These are phyloP conservation scores for Sordariomycetes sp. DNA, from an alignment of 2,329 filamentous ascomycete species.

Conservation along the genomic window DNA sequence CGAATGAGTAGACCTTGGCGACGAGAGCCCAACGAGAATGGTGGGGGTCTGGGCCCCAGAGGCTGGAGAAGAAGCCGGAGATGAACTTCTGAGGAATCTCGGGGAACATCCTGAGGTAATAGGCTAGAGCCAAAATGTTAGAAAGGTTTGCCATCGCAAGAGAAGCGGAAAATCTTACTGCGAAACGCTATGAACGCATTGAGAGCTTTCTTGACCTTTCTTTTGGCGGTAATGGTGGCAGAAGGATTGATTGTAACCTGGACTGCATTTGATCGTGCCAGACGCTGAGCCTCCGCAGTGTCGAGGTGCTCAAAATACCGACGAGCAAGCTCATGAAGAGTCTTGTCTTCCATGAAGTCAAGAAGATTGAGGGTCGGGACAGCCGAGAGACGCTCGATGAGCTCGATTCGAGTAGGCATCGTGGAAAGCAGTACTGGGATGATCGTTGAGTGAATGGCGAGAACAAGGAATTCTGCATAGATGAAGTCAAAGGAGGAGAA, in stretches of 20 bases:
- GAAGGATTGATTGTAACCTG: too few relatives aligned
- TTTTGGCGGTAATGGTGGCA: too few relatives aligned
- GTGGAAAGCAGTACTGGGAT: too few relatives aligned
- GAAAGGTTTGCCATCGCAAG: background rate
- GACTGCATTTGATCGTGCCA: background rate
- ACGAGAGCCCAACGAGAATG: conserved; percentile 42
- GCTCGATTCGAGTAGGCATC: conserved; percentile 1
- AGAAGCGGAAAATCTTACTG: conserved; percentile 11
- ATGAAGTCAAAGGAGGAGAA: too few relatives aligned
- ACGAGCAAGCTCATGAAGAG: conserved; percentile 1
- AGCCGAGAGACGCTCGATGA: conserved; percentile 3
- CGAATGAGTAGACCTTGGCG: conserved; percentile 44
- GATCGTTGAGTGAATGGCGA: too few relatives aligned
- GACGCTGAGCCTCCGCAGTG: background rate
- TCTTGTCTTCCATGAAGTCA: conserved; percentile 2
- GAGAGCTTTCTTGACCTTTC: conserved; percentile 1
- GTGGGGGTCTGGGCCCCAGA: conserved; percentile 41
- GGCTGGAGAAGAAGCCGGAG: conserved; percentile 35
- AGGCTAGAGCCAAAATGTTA: conserved; percentile 22
- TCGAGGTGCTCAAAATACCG: conserved; percentile 1
- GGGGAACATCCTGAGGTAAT: conserved; percentile 35
- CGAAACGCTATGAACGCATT: conserved; percentile 24
- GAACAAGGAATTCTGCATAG: too few relatives aligned
- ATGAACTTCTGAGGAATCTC: conserved; percentile 40
- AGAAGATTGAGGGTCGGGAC: background rate